Evolutionary conservation across 495 filamentous ascomycete species (phyloP).

Genomic region (Xylaria longipes): DNA sequence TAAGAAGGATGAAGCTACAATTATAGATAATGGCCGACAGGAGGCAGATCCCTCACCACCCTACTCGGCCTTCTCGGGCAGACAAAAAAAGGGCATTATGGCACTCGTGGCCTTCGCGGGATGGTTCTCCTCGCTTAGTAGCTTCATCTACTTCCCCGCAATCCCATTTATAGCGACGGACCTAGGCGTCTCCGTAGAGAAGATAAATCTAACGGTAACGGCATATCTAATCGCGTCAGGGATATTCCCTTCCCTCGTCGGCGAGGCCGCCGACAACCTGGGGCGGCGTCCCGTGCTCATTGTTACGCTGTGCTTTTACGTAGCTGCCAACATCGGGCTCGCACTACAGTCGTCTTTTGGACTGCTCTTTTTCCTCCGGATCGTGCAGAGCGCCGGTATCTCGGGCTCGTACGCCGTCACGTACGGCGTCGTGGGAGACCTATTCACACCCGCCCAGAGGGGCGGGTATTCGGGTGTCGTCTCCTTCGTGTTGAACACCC

Average conservation of each 20-base stretch:
- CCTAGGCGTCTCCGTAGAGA: slow-evolving; percentile 47
- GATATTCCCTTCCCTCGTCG: slow-evolving; percentile 4
- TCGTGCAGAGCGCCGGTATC: slow-evolving; percentile 10
- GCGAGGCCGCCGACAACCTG: neutral
- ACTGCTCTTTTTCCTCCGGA: neutral
- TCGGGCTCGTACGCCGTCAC: slow-evolving; percentile 8
- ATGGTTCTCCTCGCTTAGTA: slow-evolving; percentile 30
- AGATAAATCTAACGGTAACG: slow-evolving; percentile 44
- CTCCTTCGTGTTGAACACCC: neutral
- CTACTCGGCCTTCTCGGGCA: neutral
- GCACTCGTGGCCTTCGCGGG: slow-evolving; percentile 33
- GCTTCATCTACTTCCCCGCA: slow-evolving; percentile 1
- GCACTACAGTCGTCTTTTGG: slow-evolving; percentile 1
- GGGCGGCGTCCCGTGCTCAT: neutral
- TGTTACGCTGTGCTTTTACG: neutral
- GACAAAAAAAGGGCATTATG: slow-evolving; percentile 32
- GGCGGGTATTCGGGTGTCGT: neutral
- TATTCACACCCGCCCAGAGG: neutral
- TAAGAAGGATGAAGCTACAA: neutral
- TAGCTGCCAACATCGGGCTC: slow-evolving; percentile 16
- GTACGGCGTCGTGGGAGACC: slow-evolving; percentile 3
- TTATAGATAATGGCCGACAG: neutral
- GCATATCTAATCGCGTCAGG: slow-evolving; percentile 13
- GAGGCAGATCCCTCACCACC: neutral
- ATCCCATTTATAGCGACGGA: slow-evolving; percentile 30